Percentiles rank a stretch among this genome's conserved stretches.
phyloP scores from a whole-genome alignment of 225 moss, liverwort and hornwort species.

The Bryum argenteum region DNA sequence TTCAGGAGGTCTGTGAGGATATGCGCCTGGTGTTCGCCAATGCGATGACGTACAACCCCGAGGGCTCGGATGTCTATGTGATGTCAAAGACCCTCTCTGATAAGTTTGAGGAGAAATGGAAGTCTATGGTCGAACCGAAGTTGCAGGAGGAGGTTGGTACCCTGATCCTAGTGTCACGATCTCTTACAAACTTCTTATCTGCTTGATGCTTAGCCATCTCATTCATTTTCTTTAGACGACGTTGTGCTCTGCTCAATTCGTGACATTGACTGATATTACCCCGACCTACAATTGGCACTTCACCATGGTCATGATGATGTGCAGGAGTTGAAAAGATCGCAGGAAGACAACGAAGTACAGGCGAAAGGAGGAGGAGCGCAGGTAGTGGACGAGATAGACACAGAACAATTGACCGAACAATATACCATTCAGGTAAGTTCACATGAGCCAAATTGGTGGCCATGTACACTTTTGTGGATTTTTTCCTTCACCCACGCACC shows the following conservation, averaged over 20 bases:
- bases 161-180: constrained; percentile 13
- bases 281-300: constrained; percentile 1
- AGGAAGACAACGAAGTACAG: constrained; percentile 82
- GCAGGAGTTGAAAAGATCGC: constrained; percentile 75
- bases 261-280: not conserved
- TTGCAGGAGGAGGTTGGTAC: constrained; percentile 92
- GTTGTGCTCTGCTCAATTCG: constrained; percentile 9
- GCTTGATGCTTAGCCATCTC: not conserved
- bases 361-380: constrained; percentile 70
- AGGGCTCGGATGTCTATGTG: constrained; percentile 81
- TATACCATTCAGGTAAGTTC: constrained; percentile 62
- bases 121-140: constrained; percentile 82
- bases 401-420: constrained; percentile 70
- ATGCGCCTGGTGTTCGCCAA: constrained; percentile 88
- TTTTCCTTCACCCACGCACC: not conserved
- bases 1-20: constrained; percentile 90
- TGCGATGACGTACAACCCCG: constrained; percentile 87
- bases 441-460: not conserved
- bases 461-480: not conserved
- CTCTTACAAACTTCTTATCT: constrained; percentile 3
- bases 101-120: constrained; percentile 98
- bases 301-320: constrained; percentile 21
- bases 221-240: not conserved
- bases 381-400: constrained; percentile 79
- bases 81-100: constrained; percentile 95